Base-by-base conservation (phyloP, 2,329 filamentous ascomycete genomes). In the Aspergillus tubingensis region DNA sequence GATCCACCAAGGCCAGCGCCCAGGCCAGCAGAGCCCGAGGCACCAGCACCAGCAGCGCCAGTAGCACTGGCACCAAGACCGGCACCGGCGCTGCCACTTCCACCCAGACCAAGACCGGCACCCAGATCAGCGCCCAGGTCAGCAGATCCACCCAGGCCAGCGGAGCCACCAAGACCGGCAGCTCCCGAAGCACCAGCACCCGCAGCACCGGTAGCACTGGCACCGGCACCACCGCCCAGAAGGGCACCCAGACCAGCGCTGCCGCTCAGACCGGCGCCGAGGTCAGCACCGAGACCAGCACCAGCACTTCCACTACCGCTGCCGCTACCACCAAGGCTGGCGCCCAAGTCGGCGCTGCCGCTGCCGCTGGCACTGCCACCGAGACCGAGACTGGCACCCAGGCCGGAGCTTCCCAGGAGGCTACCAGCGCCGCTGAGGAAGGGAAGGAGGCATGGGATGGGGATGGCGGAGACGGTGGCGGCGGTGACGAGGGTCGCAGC, bases 401-500 rank as follows among this genome's bases (percentile, higher is more conserved):
- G 17, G 27, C 44, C 54, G 30, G 54, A 57, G 32, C n/a, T 44
- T 44, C 56, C 56, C 8, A 58, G 21, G 19, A 58, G 56, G 56
- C 56, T 58, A 58, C 56, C 56, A 52, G 56, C 56, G 56, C 56
- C 56, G 21, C 48, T 53, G 38, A 58, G 56, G 49, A 58, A 52
- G 56, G 56, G 56, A 52, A 58, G 56, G 19, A 58, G 56, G 39
- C 56, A 58, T 25, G 56, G 56, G n/a, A 58, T 58, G 39, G 56
- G 56, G 17, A 58, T 47, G 25, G 56, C 56, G 41, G 49, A 53
- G 49, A 58, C 56, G 25, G 56, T 44, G 47, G 41, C 48, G 25
- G 56, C 51, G 8, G 56, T 53, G 25, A 38, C 39, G 10, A 58
- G 56, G 21, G 56, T 52, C 21, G 56, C 56, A 19, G 49, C 49